phyloP scores from a whole-genome alignment of 306 rosid genomes.

The Crotalaria pallida region DNA sequence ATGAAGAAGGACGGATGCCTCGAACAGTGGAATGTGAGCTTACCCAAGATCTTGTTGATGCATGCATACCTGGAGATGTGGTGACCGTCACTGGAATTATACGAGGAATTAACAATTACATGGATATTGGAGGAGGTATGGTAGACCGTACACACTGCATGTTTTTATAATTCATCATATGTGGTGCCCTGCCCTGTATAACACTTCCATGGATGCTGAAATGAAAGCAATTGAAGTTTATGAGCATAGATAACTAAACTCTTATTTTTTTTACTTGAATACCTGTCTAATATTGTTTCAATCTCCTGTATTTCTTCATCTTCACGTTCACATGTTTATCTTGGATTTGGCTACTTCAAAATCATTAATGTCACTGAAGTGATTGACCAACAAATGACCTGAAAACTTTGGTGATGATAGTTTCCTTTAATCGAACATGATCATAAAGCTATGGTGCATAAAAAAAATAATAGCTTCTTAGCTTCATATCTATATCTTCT shows the following conservation, averaged over 20 bases:
- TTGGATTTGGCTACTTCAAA: conserved; percentile 11
- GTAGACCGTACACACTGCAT: not conserved
- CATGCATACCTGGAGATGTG: conserved; percentile 95
- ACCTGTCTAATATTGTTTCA: not conserved
- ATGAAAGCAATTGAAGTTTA: conserved; percentile 1
- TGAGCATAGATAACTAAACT: not conserved
- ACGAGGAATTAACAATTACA: conserved; percentile 82
- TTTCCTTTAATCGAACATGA: not conserved
- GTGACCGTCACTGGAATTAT: conserved; percentile 91
- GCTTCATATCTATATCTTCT: conserved; percentile 2
- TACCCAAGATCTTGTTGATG: conserved; percentile 84
- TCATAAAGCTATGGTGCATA: not conserved
- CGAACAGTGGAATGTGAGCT: conserved; percentile 97
- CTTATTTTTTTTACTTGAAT: not conserved
- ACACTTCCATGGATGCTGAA: conserved; percentile 15
- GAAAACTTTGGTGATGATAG: not conserved
- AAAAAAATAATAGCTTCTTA: not conserved
- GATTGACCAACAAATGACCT: not conserved
- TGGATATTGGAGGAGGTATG: conserved; percentile 98
- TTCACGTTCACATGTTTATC: not conserved
- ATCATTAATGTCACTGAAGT: not conserved
- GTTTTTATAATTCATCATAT: conserved; percentile 9
- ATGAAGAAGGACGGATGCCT: conserved; percentile 95
- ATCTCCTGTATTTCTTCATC: not conserved
- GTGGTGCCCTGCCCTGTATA: not conserved